phyloP scores from a whole-genome alignment of 306 rosid genomes.

The barrel medic (Medicago truncatula) region DNA sequence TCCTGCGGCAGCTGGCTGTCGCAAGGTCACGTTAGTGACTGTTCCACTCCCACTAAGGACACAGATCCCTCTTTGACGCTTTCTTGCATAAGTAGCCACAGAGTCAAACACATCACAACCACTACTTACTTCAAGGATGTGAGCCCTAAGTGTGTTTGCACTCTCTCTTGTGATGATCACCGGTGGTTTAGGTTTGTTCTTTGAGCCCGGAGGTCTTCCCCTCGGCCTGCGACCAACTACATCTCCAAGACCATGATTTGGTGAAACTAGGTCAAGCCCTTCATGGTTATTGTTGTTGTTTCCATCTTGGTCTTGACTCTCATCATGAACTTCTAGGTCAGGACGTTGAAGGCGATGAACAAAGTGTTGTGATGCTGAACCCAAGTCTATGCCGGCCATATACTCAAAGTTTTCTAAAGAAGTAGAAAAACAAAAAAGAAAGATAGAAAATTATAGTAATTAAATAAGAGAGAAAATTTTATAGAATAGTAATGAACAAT shows the following conservation, averaged over 20 bases:
- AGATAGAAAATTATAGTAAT: constrained; percentile 36
- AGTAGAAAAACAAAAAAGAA: constrained; percentile 50
- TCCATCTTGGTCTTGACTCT: constrained; percentile 49
- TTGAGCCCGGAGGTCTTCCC: constrained; percentile 86
- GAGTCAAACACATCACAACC: constrained; percentile 91
- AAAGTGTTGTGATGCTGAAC: constrained; percentile 92
- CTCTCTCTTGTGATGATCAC: constrained; percentile 89
- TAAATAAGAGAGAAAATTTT: constrained; percentile 39
- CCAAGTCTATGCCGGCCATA: constrained; percentile 98
- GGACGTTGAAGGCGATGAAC: constrained; percentile 77
- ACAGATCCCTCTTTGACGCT: constrained; percentile 90
- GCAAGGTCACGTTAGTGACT: constrained; percentile 75
- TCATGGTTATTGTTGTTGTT: constrained; percentile 45
- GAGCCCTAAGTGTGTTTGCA: constrained; percentile 88
- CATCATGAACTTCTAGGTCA: constrained; percentile 64
- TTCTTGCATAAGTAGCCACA: constrained; percentile 75
- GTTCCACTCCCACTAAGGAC: constrained; percentile 80
- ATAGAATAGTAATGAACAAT: constrained; percentile 44
- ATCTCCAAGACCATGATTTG: constrained; percentile 61
- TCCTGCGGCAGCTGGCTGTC: constrained; percentile 71
- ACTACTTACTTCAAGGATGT: constrained; percentile 79
- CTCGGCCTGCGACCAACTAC: constrained; percentile 66
- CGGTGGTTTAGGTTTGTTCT: constrained; percentile 79
- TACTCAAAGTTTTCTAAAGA: constrained; percentile 55
- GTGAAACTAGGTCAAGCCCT: constrained; percentile 57